These are phyloP conservation scores for Mycena belliarum DNA, from an alignment of 768 basidiomycete species.

Conservation along the genomic window DNA sequence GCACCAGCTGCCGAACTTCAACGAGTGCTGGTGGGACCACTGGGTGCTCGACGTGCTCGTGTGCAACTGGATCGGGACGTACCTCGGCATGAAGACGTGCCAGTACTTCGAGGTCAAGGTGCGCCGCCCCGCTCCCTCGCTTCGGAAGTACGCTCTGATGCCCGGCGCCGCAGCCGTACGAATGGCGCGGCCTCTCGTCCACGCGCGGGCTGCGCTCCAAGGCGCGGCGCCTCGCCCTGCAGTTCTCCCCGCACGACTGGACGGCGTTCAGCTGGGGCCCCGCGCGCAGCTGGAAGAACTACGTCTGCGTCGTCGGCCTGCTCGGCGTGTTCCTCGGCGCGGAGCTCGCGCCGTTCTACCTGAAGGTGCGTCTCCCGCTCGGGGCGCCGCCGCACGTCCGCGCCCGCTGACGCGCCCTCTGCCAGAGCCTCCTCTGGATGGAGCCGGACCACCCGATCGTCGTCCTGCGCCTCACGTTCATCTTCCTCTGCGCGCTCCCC, in stretches of 20 bases:
- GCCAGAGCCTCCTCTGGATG: conserved; percentile 75
- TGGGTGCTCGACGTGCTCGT: conserved; percentile 86
- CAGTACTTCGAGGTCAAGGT: conserved; percentile 89
- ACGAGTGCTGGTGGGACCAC: conserved; percentile 96
- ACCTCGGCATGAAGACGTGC: conserved; percentile 82
- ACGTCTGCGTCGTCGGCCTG: conserved; percentile 71
- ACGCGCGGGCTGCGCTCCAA: conserved; percentile 78
- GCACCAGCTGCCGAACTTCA: conserved; percentile 87
- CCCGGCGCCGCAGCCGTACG: conserved; percentile 58
- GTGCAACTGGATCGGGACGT: conserved; percentile 89
- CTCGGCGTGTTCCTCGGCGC: conserved; percentile 81
- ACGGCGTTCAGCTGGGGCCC: conserved; percentile 90
- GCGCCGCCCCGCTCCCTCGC: conserved; percentile 20
- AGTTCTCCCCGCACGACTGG: conserved; percentile 87
- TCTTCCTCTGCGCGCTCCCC: conserved; percentile 86
- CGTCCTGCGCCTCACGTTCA: conserved; percentile 67
- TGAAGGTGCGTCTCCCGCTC: conserved; percentile 77
- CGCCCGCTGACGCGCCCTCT: not conserved
- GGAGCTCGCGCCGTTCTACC: conserved; percentile 86
- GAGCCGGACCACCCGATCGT: conserved; percentile 88
- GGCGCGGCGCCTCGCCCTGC: conserved; percentile 75
- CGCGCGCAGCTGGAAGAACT: conserved; percentile 64
- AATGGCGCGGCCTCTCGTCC: conserved; percentile 82
- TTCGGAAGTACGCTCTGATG: not conserved
- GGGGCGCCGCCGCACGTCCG: no score